Conservation (phyloP, 768 basidiomycete species). For the Kondoa subrosea region DNA sequence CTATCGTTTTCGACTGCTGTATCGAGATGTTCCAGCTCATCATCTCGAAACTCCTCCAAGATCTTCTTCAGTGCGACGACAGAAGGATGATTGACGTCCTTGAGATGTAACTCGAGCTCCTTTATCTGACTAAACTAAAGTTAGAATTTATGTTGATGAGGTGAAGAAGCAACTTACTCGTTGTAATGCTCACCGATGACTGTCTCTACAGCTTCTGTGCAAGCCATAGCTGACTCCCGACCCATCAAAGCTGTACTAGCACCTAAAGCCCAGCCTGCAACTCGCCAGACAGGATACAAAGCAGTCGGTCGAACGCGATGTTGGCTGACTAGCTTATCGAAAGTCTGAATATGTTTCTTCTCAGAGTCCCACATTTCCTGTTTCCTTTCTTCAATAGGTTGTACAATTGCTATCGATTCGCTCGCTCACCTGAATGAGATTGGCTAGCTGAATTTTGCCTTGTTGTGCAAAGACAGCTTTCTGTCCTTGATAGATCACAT, state of each 20-base stretch:
- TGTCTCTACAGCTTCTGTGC: conserved; percentile 93
- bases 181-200: conserved; percentile 97
- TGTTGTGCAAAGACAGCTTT: conserved; percentile 42
- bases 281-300: conserved; percentile 67
- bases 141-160: background rate
- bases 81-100: conserved; percentile 24
- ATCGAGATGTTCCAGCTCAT: conserved; percentile 85
- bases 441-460: conserved; percentile 41
- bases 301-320: conserved; percentile 69
- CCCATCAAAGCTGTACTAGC: conserved; percentile 72
- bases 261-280: conserved; percentile 71
- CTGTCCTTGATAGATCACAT: conserved; percentile 88
- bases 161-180: conserved; percentile 42
- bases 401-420: background rate
- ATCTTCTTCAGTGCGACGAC: conserved; percentile 18
- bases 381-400: background rate
- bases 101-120: conserved; percentile 41
- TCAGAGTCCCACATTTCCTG: conserved; percentile 98
- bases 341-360: conserved; percentile 70
- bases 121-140: conserved; percentile 51
- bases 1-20: conserved; percentile 73
- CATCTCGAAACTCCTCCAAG: conserved; percentile 62
- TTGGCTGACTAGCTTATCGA: conserved; percentile 68
- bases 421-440: conserved; percentile 53
- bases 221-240: conserved; percentile 90